phyloP scores from a whole-genome alignment of 805 yeast species.

The Nakazawaea populi region DNA sequence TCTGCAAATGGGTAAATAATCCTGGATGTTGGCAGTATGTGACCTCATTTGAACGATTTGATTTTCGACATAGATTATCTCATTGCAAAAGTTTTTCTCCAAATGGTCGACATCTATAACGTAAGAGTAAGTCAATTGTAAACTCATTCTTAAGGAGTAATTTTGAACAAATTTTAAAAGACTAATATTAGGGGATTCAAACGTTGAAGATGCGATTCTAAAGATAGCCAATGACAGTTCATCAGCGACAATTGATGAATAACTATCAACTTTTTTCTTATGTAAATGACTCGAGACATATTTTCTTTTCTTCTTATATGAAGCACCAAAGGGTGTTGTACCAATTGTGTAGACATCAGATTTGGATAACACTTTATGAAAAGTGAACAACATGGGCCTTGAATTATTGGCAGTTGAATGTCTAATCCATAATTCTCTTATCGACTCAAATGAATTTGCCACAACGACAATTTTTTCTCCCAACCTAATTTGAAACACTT shows the following conservation, averaged over 20 bases:
- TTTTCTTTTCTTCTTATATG: constrained; percentile 43
- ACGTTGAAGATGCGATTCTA: constrained; percentile 10
- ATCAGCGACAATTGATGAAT: constrained; percentile 29
- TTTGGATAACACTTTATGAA: constrained; percentile 54
- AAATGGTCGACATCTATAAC: constrained; percentile 32
- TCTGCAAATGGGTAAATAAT: constrained; percentile 45
- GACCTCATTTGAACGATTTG: constrained; percentile 52
- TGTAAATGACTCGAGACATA: constrained; percentile 40
- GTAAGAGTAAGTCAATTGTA: constrained; percentile 48
- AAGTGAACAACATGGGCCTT: constrained; percentile 60
- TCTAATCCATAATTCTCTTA: constrained; percentile 45
- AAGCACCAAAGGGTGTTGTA: constrained; percentile 51
- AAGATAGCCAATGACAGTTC: constrained; percentile 25
- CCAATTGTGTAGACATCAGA: constrained; percentile 59
- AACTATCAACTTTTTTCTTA: constrained; percentile 25
- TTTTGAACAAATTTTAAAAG: constrained; percentile 38
- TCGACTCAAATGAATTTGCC: constrained; percentile 58
- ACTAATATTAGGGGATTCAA: constrained; percentile 27
- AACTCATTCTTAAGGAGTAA: constrained; percentile 44
- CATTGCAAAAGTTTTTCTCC: constrained; percentile 36
- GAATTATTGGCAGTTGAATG: constrained; percentile 53
- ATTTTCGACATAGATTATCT: constrained; percentile 51
- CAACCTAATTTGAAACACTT: constrained; percentile 55
- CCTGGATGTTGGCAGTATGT: constrained; percentile 48
- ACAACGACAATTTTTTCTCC: constrained; percentile 55